These are phyloP conservation scores for Chlorella sp. DNA, from an alignment of 139 green algal genomes.

Conservation along the genomic window DNA sequence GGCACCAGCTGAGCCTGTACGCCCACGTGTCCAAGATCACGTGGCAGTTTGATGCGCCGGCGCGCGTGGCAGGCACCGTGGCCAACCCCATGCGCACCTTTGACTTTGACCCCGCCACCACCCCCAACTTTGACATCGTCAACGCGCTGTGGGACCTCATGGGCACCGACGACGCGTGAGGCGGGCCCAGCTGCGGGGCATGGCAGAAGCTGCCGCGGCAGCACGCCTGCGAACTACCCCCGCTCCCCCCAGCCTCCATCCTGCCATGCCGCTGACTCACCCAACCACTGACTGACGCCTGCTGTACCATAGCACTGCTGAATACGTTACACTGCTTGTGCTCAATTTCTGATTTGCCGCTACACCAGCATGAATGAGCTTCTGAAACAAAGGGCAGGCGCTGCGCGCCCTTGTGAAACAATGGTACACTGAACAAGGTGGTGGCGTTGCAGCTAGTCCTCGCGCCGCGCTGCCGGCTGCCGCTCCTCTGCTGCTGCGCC, in stretches of 20 bases:
- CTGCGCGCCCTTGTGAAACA: neutral
- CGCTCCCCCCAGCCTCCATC: no score
- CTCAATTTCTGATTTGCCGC: neutral
- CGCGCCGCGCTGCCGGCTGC: neutral
- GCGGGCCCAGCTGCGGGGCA: neutral
- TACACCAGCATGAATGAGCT: no score
- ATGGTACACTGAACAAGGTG: neutral
- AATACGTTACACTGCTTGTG: neutral
- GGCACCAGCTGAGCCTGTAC: conserved; percentile 70
- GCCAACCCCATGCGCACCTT: conserved; percentile 43
- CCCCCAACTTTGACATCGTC: conserved; percentile 21
- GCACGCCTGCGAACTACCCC: no score
- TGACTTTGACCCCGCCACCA: conserved; percentile 34
- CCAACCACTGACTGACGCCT: neutral
- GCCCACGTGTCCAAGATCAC: conserved; percentile 70
- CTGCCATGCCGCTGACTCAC: neutral
- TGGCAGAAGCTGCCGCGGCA: neutral
- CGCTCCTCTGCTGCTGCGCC: neutral
- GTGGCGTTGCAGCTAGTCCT: neutral
- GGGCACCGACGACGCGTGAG: conserved; percentile 1
- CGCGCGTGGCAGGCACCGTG: conserved; percentile 55
- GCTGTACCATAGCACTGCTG: neutral
- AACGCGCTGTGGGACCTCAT: conserved; percentile 52
- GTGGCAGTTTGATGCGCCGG: conserved; percentile 56
- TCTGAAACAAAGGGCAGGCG: no score